These are phyloP conservation scores for Syzygium syzygioides DNA, from an alignment of 441 rosid species.

Conservation along the genomic window DNA sequence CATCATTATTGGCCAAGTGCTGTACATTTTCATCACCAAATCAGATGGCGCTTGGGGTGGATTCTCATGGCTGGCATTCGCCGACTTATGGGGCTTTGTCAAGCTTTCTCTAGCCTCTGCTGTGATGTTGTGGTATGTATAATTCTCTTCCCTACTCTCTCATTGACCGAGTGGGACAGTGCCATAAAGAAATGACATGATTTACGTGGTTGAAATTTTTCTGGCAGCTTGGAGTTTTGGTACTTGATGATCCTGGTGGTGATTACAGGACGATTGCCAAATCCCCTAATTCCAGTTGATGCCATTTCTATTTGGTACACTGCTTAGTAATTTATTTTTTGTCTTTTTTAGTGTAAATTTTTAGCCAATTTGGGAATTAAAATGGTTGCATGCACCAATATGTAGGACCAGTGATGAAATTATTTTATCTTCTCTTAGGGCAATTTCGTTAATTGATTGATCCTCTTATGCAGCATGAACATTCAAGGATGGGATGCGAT, in stretches of 20 bases:
- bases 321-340: not conserved
- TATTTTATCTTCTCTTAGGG: not conserved
- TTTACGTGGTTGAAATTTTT: not conserved
- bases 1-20: constrained; percentile 48
- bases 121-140: constrained; percentile 67
- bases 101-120: constrained; percentile 91
- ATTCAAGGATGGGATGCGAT: constrained; percentile 87
- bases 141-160: not conserved
- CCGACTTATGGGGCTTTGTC: constrained; percentile 64
- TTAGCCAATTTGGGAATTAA: not conserved
- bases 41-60: constrained; percentile 94
- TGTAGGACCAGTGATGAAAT: not conserved
- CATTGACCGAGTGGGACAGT: not conserved
- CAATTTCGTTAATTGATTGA: not conserved
- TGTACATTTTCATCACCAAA: constrained; percentile 69
- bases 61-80: constrained; percentile 78
- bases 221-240: constrained; percentile 88
- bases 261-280: constrained; percentile 65
- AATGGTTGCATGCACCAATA: not conserved
- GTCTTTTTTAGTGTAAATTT: not conserved
- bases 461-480: constrained; percentile 56
- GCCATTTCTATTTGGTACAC: constrained; percentile 82
- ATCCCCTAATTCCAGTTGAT: constrained; percentile 78
- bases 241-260: constrained; percentile 72
- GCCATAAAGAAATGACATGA: not conserved